These are phyloP conservation scores for Claviceps fusiformis DNA, from an alignment of 2,329 filamentous ascomycete genomes.

Conservation along the genomic window DNA sequence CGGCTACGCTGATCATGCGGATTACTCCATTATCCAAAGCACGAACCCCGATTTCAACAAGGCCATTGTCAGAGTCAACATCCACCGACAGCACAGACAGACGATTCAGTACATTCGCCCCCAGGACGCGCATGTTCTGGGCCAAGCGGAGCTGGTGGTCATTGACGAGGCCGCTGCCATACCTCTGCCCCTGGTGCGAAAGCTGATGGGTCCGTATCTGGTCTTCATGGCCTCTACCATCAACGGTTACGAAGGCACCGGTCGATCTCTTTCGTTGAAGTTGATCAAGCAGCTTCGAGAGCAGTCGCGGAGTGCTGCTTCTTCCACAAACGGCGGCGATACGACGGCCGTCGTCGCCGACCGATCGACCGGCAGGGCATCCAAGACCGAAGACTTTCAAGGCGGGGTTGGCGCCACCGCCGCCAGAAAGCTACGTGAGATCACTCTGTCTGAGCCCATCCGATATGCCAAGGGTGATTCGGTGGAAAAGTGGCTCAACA, in stretches of 20 bases:
- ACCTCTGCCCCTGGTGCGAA: slow-evolving; percentile 78
- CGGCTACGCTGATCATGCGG: slow-evolving; percentile 84
- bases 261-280: slow-evolving; percentile 86
- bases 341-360: slow-evolving; percentile 51
- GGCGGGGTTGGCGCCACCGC: slow-evolving; percentile 35
- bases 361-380: slow-evolving; percentile 60
- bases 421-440: slow-evolving; percentile 76
- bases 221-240: slow-evolving; percentile 99
- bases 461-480: slow-evolving; percentile 81
- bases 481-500: slow-evolving; percentile 95
- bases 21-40: slow-evolving; percentile 96
- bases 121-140: slow-evolving; percentile 86
- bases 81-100: slow-evolving; percentile 87
- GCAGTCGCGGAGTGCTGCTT: slow-evolving; percentile 54
- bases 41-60: slow-evolving; percentile 99
- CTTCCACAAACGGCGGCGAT: slow-evolving; percentile 34
- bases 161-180: slow-evolving; percentile 98
- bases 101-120: slow-evolving; percentile 98
- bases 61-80: slow-evolving; percentile 91
- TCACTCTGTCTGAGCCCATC: slow-evolving; percentile 86
- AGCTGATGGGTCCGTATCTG: slow-evolving; percentile 90
- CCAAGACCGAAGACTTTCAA: slow-evolving; percentile 48
- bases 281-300: slow-evolving; percentile 94
- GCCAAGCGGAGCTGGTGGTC: slow-evolving; percentile 87
- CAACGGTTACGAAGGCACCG: slow-evolving; percentile 96